Base-by-base conservation (phyloP, 225 moss, liverwort and hornwort species). In the Polytrichum formosum region DNA sequence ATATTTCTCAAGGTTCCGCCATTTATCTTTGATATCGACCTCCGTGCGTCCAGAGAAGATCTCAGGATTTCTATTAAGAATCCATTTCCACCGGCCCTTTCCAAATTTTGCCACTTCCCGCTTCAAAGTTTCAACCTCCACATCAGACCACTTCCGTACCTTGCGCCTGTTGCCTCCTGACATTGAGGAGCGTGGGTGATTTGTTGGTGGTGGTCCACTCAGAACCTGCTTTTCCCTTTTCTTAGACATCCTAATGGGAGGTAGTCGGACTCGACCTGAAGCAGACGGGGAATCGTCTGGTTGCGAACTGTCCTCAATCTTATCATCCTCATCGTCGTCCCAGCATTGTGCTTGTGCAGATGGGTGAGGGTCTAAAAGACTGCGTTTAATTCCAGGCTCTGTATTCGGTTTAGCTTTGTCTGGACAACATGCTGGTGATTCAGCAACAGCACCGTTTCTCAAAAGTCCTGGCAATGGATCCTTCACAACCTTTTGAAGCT, bases 11-110 rank as follows among this genome's bases (percentile, higher is more conserved):
- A 96, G 74, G 56, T 96, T 96, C 63, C 95, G 81, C 95, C 95
- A 96, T 74, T 96, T 96, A 82, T 96, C 93, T 79, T 96, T 96
- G 6, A 96, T 63, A 72, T 96, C 88, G 2, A 96, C 95, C 80
- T 93, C 91, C 21, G 96, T 96, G 53, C 96, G 96, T 30, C 81
- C 84, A 31, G 78, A 67, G 23, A 93, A 69, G 1, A 72, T 59
- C 2, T 77, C 56, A 26, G 13, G 26, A 70, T 96, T 85, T 20
- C 18, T 67, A 1, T 17, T 75, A 5, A 96, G 76, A 67, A 96
- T 90, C 65, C 70, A 5, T 77, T 93, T 93, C 96, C 96, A 96
- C 28, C 83, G 87, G 7, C 93, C 96, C 73, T 93, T 92, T 54
- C 96, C 93, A 77, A 73, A 78, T 66, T 58, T 85, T 31, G 35